Evolutionary conservation across 2,329 filamentous ascomycete species (phyloP), one percentile per base, ranked within the genome.

Genomic region (Phaeophleospora eucalypticola): DNA sequence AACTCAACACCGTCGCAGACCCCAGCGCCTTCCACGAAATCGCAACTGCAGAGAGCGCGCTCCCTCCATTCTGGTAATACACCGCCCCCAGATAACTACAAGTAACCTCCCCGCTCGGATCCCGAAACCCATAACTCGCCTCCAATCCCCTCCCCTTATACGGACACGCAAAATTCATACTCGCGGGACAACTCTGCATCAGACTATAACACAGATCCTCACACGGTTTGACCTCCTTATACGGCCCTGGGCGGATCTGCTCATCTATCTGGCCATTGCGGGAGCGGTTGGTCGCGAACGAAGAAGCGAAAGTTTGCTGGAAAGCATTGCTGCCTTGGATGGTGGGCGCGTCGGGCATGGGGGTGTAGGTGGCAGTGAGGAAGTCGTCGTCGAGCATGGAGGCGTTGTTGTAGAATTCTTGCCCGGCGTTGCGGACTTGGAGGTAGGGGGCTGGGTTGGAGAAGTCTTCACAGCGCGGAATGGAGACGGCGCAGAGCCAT

Each of bases 401-500:
- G 34, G 52, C 47, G 49, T 62, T 62, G 48, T 58, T 59, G 49
- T 56, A 50, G 46, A 61, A 64, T 1, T 48, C 16, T 42, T 66
- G 80, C 24, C 75, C 81, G 43, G 89, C 78, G 60, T 91, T 93
- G 37, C 93, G 85, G 16, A 77, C 73, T 50, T 83, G 79, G 2
- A 89, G 76, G 61, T 72, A 82, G 1, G 73, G 43, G 12, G 74
- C 72, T 1, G 66, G 60, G 40, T 75, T 80, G 41, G 77, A 80
- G 59, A 87, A 93, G 69, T 96, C 91, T 61, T 88, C 84, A 71
- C 93, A 98, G 21, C 90, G 86, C 1, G 93, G 93, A 52, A 98
- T 93, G 14, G 83, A 86, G 20, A 97, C 89, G 18, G 88, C 86
- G 71, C 93, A 98, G 16, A 98, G 82, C 93, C 93, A 98, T 61